Evolutionary conservation across 495 filamentous ascomycete species (phyloP), one percentile per base, ranked within the genome.

Genomic region (Bacidia rubella): DNA sequence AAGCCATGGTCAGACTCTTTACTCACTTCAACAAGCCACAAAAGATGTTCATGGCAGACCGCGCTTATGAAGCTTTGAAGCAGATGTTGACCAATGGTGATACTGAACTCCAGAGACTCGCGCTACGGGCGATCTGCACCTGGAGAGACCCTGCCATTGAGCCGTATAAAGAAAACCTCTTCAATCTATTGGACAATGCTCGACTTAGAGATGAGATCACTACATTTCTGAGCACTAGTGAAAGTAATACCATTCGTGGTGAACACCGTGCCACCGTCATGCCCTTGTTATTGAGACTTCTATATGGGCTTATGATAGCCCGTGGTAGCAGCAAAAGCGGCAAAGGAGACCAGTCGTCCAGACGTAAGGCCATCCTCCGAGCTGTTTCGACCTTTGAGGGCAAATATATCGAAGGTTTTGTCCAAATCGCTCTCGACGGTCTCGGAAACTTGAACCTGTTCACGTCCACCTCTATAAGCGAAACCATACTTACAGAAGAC

Each of bases 131-230:
- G 25, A 77, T 99, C 20, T 74, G 92, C 42, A 79, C 88, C 0
- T 97, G 92, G 90, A 96, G 95, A 63, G 73, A 77, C 32, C 70
- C 82, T 2, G 78, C 73, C 17, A 71, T 99, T 45, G 74, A 73
- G 43, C 79, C 81, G 2, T 97, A 95, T 60, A 77, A 90, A 55
- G 90, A 95, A 58, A 85, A 88, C 55, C 71, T 99, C 7, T 75
- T 86, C 35, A 92, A 90, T 56, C 73, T 99, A 3, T 73, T 97
- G 12, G 93, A 99, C 58, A 92, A 97, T 54, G 78, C 86, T 2
- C 74, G 85, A 42, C 96, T 97, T 68, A 82, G 86, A 59, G 93
- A 97, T 60, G 88, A 96, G 66, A 76, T 97, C 12, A 78, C 87
- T 0, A 78, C 88, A 1, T 83, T 97, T 51, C 78, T 97, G 46